phyloP scores from a whole-genome alignment of 345 rosid genomes.

The Eucalyptus pumila region DNA sequence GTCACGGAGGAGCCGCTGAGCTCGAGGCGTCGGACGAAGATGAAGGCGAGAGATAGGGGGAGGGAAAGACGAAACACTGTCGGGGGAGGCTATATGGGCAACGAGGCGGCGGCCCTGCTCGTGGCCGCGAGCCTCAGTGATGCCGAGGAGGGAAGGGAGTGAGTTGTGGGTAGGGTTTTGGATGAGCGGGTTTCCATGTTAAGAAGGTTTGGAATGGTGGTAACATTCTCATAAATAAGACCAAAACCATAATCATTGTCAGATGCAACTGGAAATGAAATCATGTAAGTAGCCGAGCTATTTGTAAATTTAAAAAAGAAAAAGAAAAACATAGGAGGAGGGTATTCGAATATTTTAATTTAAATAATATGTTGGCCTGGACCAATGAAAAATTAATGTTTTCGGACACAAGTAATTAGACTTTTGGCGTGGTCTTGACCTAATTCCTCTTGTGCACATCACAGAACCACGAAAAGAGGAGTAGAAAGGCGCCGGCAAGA shows the following conservation, averaged over 20 bases:
- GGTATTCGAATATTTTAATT: not conserved
- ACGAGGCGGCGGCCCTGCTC: not conserved
- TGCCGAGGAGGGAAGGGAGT: not conserved
- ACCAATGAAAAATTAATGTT: not conserved
- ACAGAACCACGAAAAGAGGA: not conserved
- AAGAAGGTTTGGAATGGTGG: not conserved
- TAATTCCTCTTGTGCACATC: not conserved
- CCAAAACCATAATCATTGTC: not conserved
- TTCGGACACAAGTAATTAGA: not conserved
- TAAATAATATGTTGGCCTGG: not conserved
- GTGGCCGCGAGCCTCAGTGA: not conserved
- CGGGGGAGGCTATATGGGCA: not conserved
- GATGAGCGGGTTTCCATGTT: not conserved
- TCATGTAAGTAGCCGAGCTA: not conserved
- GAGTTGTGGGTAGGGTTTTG: not conserved
- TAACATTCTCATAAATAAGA: not conserved
- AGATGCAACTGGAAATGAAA: not conserved
- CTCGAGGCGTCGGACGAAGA: not conserved
- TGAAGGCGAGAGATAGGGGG: not conserved
- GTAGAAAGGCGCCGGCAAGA: not conserved
- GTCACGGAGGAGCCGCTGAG: not conserved
- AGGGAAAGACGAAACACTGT: not conserved
- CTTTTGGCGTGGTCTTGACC: not conserved
- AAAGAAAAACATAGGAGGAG: not conserved
- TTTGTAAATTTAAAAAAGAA: not conserved